A percentile compares a stretch with the other conserved stretches of the same genome.
These are phyloP conservation scores for Phytophthora fragariaefolia DNA, from an alignment of 352 stramenopile species.

Conservation along the genomic window DNA sequence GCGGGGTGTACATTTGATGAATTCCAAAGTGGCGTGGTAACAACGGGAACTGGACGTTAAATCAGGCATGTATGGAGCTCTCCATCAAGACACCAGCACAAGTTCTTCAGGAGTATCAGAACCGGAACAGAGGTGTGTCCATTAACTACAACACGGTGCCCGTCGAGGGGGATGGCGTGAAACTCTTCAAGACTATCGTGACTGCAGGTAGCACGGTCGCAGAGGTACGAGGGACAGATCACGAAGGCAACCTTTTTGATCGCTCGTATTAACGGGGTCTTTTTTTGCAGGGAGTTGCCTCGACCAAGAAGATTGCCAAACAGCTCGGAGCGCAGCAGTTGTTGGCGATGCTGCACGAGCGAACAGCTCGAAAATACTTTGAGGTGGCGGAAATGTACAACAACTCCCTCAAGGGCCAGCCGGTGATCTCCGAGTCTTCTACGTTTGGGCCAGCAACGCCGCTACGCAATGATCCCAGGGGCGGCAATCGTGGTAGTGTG, in stretches of 20 bases:
- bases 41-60: constrained; percentile 3
- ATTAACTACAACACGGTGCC: constrained; percentile 85
- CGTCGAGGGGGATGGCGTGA: constrained; percentile 55
- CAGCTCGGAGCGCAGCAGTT: constrained; percentile 79
- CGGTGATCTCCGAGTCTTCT: constrained; percentile 29
- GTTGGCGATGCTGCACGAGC: constrained; percentile 69
- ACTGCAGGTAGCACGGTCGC: constrained; percentile 67
- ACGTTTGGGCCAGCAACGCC: constrained; percentile 25
- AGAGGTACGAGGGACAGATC: constrained; percentile 55
- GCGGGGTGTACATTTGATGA: constrained; percentile 12
- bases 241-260: constrained; percentile 4
- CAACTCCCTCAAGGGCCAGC: constrained; percentile 47
- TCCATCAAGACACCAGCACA: constrained; percentile 84
- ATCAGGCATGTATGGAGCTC: constrained; percentile 75
- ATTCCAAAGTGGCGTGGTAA: background rate
- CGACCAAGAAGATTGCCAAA: constrained; percentile 86
- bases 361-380: constrained; percentile 52
- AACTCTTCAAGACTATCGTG: constrained; percentile 86
- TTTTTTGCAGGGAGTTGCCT: constrained; percentile 58
- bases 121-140: constrained; percentile 75
- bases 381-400: constrained; percentile 82
- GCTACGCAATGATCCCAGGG: constrained; percentile 13
- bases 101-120: constrained; percentile 89
- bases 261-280: constrained; percentile 14
- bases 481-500: constrained; percentile 19